phyloP scores from a whole-genome alignment of 1,284 basidiomycete genomes.

The Pyrrhoderma lamaoense region DNA sequence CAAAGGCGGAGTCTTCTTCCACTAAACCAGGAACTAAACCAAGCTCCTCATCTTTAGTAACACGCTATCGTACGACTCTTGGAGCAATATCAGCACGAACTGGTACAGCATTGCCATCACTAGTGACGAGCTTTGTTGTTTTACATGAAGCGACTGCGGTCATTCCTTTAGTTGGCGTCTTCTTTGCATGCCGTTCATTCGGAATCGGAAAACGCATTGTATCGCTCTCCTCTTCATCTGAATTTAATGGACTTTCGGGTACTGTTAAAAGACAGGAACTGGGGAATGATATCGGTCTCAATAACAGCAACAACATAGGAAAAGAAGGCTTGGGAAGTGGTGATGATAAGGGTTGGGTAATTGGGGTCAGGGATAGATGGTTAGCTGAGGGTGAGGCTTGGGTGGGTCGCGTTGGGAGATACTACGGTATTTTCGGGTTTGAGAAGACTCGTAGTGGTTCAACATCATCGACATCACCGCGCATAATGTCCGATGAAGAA shows the following conservation, averaged over 20 bases:
- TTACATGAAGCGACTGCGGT: slow-evolving; percentile 87
- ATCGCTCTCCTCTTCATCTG: too few species aligned
- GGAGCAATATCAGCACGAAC: slow-evolving; percentile 53
- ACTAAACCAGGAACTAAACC: too few species aligned
- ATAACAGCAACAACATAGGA: too few species aligned
- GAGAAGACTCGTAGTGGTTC: slow-evolving; percentile 41
- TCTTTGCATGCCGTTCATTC: slow-evolving; percentile 61
- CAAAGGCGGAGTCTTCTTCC: too few species aligned
- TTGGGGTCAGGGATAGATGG: slow-evolving; percentile 45
- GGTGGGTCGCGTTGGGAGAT: slow-evolving; percentile 64
- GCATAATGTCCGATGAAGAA: slow-evolving; percentile 5
- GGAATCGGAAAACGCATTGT: slow-evolving; percentile 71
- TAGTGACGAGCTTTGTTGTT: slow-evolving; percentile 73
- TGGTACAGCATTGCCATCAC: slow-evolving; percentile 67
- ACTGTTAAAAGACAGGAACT: too few species aligned
- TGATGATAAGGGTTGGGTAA: slow-evolving; percentile 28
- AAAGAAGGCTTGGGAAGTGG: slow-evolving; percentile 13
- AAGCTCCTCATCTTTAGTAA: slow-evolving; percentile 19
- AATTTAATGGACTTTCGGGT: too few species aligned
- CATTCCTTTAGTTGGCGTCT: slow-evolving; percentile 68
- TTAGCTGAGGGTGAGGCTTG: slow-evolving; percentile 66
- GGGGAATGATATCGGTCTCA: too few species aligned
- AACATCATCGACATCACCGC: slow-evolving; percentile 19
- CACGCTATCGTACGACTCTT: slow-evolving; percentile 46
- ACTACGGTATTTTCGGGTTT: slow-evolving; percentile 80